Evolutionary conservation across 164 flowering plant genomes (phyloP).

Genomic region (Akebia trifoliata): DNA sequence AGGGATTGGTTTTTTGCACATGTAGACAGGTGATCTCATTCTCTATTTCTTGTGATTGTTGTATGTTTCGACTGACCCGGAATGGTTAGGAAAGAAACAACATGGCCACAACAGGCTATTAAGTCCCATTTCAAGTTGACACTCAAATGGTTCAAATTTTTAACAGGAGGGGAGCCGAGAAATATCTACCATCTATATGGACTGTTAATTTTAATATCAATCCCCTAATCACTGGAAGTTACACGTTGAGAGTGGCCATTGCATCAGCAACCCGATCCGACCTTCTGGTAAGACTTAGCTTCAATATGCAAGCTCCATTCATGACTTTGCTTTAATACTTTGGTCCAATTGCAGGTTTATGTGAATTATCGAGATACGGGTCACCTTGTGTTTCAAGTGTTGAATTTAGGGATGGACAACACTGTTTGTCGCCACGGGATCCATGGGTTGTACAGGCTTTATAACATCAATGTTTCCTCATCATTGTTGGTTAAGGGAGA

Average conservation of each 20-base stretch:
- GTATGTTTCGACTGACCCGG: too few species aligned
- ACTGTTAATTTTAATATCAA: slow-evolving; percentile 34
- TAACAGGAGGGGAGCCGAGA: slow-evolving; percentile 30
- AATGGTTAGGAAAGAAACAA: too few species aligned
- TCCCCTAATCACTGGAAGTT: slow-evolving; percentile 27
- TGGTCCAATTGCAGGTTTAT: slow-evolving; percentile 26
- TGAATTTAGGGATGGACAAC: slow-evolving; percentile 39
- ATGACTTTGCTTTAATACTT: background rate
- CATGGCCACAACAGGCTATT: too few species aligned
- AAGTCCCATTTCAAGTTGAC: background rate
- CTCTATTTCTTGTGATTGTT: too few species aligned
- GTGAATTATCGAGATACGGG: slow-evolving; percentile 26
- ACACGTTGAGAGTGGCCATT: slow-evolving; percentile 43
- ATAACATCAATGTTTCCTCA: slow-evolving; percentile 33
- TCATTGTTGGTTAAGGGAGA: slow-evolving; percentile 35
- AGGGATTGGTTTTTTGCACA: slow-evolving; percentile 67
- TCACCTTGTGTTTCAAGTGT: slow-evolving; percentile 28
- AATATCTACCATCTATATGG: slow-evolving; percentile 46
- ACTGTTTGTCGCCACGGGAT: slow-evolving; percentile 49
- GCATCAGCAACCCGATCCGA: slow-evolving; percentile 45
- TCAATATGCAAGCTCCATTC: background rate
- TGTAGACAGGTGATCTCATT: slow-evolving; percentile 34
- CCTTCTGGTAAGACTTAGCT: slow-evolving; percentile 27
- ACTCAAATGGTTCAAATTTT: background rate
- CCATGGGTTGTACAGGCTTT: slow-evolving; percentile 47